Percentiles rank a stretch among this genome's conserved stretches.
These are phyloP conservation scores for Lomentospora prolificans DNA, from an alignment of 2,329 filamentous ascomycete genomes.

Conservation along the genomic window DNA sequence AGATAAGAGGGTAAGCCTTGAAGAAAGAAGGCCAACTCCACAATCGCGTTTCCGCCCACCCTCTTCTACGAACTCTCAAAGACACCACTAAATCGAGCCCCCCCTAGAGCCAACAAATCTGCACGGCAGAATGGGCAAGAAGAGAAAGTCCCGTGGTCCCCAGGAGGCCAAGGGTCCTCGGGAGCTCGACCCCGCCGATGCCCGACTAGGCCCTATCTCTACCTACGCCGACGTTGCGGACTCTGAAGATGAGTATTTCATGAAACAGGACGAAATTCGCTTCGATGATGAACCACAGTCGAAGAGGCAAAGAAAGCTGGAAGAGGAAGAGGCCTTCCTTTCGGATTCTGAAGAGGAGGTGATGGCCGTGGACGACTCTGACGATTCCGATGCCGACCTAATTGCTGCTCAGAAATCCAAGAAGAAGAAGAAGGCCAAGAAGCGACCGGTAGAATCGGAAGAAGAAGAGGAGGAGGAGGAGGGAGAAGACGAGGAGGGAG, in stretches of 20 bases:
- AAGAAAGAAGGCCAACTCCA: background rate
- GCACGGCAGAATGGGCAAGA: conserved; percentile 58
- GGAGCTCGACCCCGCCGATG: conserved; percentile 46
- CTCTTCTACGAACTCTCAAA: no score
- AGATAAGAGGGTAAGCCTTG: background rate
- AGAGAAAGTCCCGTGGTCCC: conserved; percentile 58
- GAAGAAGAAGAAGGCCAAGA: conserved; percentile 16
- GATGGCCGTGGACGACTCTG: conserved; percentile 34
- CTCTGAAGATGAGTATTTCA: conserved; percentile 87
- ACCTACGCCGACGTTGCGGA: conserved; percentile 81
- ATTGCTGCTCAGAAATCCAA: conserved; percentile 14
- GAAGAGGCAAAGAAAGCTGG: conserved; percentile 63
- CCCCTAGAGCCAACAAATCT: no score
- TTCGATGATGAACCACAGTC: conserved; percentile 71
- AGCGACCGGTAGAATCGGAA: conserved; percentile 38
- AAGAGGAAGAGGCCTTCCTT: conserved; percentile 54
- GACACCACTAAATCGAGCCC: no score
- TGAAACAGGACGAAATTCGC: conserved; percentile 75
- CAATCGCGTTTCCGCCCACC: no score
- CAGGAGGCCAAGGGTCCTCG: conserved; percentile 38
- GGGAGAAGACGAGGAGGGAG: conserved; percentile 44
- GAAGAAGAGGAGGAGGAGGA: conserved; percentile 47
- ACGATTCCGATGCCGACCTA: conserved; percentile 24
- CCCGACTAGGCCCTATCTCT: conserved; percentile 49
- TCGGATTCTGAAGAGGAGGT: background rate